Base-by-base conservation (phyloP, 352 stramenopile genomes). In the Pythium rishiriense region DNA sequence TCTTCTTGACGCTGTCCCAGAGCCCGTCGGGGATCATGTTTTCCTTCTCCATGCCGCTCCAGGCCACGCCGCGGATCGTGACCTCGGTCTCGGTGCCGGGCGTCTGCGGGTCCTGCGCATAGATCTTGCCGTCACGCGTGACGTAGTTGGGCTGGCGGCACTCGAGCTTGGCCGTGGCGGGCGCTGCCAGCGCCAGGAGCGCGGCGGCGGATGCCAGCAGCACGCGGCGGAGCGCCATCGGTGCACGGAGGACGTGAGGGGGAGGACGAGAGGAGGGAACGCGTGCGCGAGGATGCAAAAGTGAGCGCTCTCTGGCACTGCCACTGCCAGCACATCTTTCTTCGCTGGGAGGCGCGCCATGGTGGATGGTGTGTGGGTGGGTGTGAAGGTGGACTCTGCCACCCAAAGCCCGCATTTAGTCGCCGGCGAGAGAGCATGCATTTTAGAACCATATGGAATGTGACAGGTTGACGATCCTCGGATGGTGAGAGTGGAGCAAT, bases 111-210 rank as follows among this genome's bases (percentile, higher is more conserved):
- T 90, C 79, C 22, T 84, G 62, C 0, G 80, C 78, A 22, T 68
- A 69, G 62, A 91, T 87, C 55, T 88, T 85, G 48, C 78, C 76
- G 24, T 73, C 69, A 28, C 72, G 69, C 17, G 78, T 68, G 19
- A 91, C 45, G 55, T 89, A 91, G 62, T 88, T 89, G 56, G 82
- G 70, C 14, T 89, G 74, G 0, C 76, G 78, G 67, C 82, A 89
- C 57, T 79, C 81, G 42, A 64, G 54, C 63, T 64, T 64, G 24
- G 63, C 60, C 31, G 37, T 19, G 1, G 37, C 15, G 8, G 50
- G 26, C 29, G 39, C 17, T 17, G 25, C 33, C 17, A 61, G 14
- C 29, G 33, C 33, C 17, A 67, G 22, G 21, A 59, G 37, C 8
- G 43, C 39, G 19, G 42, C 29, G n/a, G 21, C 29, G 17, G 37